These are phyloP conservation scores for Biscogniauxia sp. DNA, from an alignment of 2,329 filamentous ascomycete genomes.

Conservation along the genomic window DNA sequence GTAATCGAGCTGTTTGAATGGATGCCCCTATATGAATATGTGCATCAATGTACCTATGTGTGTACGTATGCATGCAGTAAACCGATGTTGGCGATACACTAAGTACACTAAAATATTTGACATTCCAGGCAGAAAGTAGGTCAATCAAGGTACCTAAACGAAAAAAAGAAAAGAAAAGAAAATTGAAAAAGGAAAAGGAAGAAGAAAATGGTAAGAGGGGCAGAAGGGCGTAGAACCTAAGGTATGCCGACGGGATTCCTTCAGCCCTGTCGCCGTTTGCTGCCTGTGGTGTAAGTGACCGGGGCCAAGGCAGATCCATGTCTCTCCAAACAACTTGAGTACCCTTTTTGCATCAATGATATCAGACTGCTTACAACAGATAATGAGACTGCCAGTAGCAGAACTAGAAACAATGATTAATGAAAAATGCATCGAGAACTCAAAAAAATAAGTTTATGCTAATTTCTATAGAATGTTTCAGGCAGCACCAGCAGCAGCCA, in stretches of 20 bases:
- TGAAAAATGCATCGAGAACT: not conserved
- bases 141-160: not conserved
- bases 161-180: too few species aligned
- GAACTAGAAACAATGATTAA: too few species aligned
- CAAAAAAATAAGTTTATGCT: too few species aligned
- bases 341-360: not conserved
- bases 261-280: not conserved
- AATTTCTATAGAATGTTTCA: too few species aligned
- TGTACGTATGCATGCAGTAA: not conserved
- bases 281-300: not conserved
- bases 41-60: not conserved
- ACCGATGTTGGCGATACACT: not conserved
- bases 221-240: not conserved
- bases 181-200: not conserved
- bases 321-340: not conserved
- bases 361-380: too few species aligned
- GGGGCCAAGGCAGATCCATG: not conserved
- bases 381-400: too few species aligned
- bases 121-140: not conserved
- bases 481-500: too few species aligned
- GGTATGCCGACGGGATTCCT: not conserved
- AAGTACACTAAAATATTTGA: not conserved
- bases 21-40: too few species aligned
- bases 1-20: not conserved
- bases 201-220: not conserved